Base-by-base conservation (phyloP, 2,329 filamentous ascomycete species). In the Lasiodiplodia sp. region DNA sequence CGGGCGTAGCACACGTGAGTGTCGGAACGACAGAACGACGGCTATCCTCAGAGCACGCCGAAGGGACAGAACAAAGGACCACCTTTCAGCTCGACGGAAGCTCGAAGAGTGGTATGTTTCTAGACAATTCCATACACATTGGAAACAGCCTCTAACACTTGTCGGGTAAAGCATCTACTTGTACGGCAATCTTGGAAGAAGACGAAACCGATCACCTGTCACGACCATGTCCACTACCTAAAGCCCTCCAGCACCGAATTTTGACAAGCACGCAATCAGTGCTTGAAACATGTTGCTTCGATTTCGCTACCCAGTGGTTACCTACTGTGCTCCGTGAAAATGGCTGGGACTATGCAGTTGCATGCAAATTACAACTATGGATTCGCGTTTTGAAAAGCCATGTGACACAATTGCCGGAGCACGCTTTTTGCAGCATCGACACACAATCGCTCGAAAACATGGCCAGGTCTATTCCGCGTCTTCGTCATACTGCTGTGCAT, bases 281-380 rank as follows among this genome's bases (percentile, higher is more conserved):
- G n/a, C 74, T 82, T 10, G 80, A 82, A 69, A 76, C 78, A 67
- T 77, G 75, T 68, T 82, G 79, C 71, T 82, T 80, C 70, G 76
- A 81, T 10, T 82, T 81, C 64, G 73, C 74, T 37, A 71, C 68
- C 18, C 75, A 73, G 66, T 78, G 76, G 75, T 60, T 79, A 21
- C 79, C 80, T 7, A 69, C 68, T 0, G 66, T 78, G 18, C 71
- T 81, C 38, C 37, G 69, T 53, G 68, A 76, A 18, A 70, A 74
- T 21, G 71, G 70, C 34, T 78, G 72, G 76, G 72, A 77, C 63
- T 82, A 78, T 66, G 71, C 80, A 28, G 73, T 75, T 12, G 77
- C 80, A 2, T 73, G 77, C 4, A 79, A 82, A 72, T 70, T 82
- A 34, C 81, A 75, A 25, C 72, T 73, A 58, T 81, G 80, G 78